phyloP scores from a whole-genome alignment of 345 rosid genomes.

The Raphanus raphanistrum region DNA sequence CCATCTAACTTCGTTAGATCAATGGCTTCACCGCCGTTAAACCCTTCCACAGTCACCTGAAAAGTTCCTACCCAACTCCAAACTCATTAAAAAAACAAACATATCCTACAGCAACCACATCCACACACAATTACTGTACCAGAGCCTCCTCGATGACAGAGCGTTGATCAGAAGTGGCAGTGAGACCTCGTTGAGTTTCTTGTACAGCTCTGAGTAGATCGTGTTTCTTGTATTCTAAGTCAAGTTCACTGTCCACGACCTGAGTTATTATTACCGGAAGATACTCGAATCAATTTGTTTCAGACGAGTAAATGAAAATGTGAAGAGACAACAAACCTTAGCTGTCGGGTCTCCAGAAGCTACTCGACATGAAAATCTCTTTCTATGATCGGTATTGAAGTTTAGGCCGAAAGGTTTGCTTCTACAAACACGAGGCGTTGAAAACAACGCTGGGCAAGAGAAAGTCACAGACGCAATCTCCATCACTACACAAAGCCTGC shows the following conservation, averaged over 20 bases:
- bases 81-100: constrained; percentile 11
- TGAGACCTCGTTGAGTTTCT: constrained; percentile 72
- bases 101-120: background rate
- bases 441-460: constrained; percentile 35
- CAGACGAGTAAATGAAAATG: background rate
- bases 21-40: constrained; percentile 61
- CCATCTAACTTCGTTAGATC: constrained; percentile 77
- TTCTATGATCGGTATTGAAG: constrained; percentile 26
- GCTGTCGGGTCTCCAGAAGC: constrained; percentile 37
- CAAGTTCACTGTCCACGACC: constrained; percentile 48
- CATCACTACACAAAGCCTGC: constrained; percentile 13
- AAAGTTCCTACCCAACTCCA: constrained; percentile 34
- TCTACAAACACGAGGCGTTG: constrained; percentile 30
- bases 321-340: constrained; percentile 42
- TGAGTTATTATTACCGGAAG: constrained; percentile 32
- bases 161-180: constrained; percentile 69
- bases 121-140: constrained; percentile 43
- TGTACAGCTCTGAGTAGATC: constrained; percentile 66
- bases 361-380: constrained; percentile 43
- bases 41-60: constrained; percentile 77
- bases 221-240: constrained; percentile 65
- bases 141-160: constrained; percentile 77
- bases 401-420: constrained; percentile 31
- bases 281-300: background rate
- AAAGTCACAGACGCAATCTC: constrained; percentile 49